phyloP scores from a whole-genome alignment of 495 filamentous ascomycete genomes.

The Opeltia flavorubescens region DNA sequence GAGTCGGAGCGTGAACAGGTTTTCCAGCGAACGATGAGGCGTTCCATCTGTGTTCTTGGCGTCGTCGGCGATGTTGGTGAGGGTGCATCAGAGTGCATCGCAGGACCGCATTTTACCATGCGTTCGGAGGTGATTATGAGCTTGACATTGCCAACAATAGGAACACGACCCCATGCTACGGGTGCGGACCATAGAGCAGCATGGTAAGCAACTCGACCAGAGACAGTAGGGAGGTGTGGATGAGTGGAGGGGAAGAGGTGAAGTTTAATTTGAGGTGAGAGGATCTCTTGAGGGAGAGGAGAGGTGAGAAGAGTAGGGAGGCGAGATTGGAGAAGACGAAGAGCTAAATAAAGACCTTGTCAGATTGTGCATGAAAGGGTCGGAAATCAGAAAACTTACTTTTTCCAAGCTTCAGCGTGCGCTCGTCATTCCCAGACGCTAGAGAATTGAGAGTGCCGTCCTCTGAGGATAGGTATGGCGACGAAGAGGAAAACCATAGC shows the following conservation, averaged over 20 bases:
- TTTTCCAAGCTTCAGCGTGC: conserved; percentile 78
- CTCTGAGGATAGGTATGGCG: conserved; percentile 1
- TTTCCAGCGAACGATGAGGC: conserved; percentile 15
- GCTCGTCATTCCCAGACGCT: conserved; percentile 44
- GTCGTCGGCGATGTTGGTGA: conserved; percentile 69
- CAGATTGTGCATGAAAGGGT: not conserved
- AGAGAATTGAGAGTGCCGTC: not conserved
- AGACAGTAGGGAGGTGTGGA: conserved; percentile 82
- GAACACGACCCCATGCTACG: conserved; percentile 85
- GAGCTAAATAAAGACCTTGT: conserved; percentile 34
- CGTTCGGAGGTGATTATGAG: conserved; percentile 78
- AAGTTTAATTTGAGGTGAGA: conserved; percentile 79
- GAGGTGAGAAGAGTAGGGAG: conserved; percentile 78
- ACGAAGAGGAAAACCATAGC: conserved; percentile 16
- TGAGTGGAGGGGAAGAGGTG: conserved; percentile 95
- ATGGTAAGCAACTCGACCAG: conserved; percentile 77
- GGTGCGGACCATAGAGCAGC: conserved; percentile 92
- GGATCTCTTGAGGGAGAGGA: conserved; percentile 66
- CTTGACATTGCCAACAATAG: conserved; percentile 75
- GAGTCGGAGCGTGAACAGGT: conserved; percentile 23
- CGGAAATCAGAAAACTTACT: conserved; percentile 37
- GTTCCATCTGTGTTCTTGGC: conserved; percentile 66
- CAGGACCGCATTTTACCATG: conserved; percentile 44
- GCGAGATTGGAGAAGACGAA: conserved; percentile 71
- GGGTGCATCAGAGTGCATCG: conserved; percentile 14